Base-by-base conservation (phyloP, 805 yeast species). In the Candida quercuum region DNA sequence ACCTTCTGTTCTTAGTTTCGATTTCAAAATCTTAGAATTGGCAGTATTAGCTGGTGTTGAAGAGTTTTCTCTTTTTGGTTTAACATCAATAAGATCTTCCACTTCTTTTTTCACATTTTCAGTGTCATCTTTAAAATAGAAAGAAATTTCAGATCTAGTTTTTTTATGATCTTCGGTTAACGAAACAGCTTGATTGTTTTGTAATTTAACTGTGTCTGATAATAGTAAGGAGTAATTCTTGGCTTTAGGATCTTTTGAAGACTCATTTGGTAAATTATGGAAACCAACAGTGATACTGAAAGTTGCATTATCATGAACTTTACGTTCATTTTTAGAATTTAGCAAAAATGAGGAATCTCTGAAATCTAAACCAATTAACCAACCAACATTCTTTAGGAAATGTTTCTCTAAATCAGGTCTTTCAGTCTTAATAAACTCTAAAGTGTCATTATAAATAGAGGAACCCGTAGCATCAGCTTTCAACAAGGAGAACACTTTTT, bases 341-440 rank as follows among this genome's bases (percentile, higher is more conserved):
- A 91, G 65, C 14, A 87, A 69, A 46, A 85, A 76, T 3, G 81
- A 66, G 1, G 89, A 71, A 59, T 88, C 96, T 61, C 95, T 74
- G 54, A 86, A 86, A 53, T 87, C 96, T 43, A 91, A 72, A 41
- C 98, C 98, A 39, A 86, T 81, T 40, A 86, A 68, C 74, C 93
- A 86, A 37, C 98, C 98, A 45, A 81, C 74, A 52, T 86, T 86
- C 54, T 84, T 84, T 34, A 88, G 71, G 48, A 88, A 82, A 50
- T 74, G 66, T 19, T 64, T 54, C 25, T 69, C 78, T 49, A 91
- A 65, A 16, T 78, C 86, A 2, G 94, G 85, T 46, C 75, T 72
- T 42, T 77, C 77, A 15, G 70, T 60, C 48, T 74, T 71, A 42
- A 89, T 71, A 48, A 61, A 81, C 11, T 68, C 74, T n/a, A 76